phyloP scores from a whole-genome alignment of 2,329 filamentous ascomycete species.

The Aspergillus fumigatiaffinis region DNA sequence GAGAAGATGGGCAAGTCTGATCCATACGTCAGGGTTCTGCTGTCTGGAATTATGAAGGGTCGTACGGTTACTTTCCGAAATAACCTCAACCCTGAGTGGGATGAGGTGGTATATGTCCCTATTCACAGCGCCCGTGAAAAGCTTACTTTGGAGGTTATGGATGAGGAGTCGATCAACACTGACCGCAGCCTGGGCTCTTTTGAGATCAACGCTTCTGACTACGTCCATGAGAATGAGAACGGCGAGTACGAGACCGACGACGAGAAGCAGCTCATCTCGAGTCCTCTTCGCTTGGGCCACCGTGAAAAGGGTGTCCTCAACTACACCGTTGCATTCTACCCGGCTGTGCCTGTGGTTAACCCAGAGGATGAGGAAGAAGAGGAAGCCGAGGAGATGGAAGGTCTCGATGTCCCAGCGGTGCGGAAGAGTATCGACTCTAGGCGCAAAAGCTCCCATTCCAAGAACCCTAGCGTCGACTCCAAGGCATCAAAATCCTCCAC shows the following conservation, averaged over 20 bases:
- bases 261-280: constrained; percentile 63
- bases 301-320: constrained; percentile 75
- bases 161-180: constrained; percentile 85
- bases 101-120: constrained; percentile 91
- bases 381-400: constrained; percentile 38
- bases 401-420: constrained; percentile 8
- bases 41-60: constrained; percentile 86
- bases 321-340: constrained; percentile 86
- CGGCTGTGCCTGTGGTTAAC: constrained; percentile 80
- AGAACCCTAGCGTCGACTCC: constrained; percentile 28
- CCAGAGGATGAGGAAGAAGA: constrained; percentile 65
- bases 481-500: constrained; percentile 17
- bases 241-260: constrained; percentile 81
- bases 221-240: constrained; percentile 69
- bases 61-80: constrained; percentile 95
- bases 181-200: constrained; percentile 82
- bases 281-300: constrained; percentile 68
- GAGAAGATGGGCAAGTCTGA: constrained; percentile 97
- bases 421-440: constrained; percentile 30
- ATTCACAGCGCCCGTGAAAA: constrained; percentile 81
- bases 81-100: constrained; percentile 91
- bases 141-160: constrained; percentile 90
- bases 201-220: constrained; percentile 74
- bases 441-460: constrained; percentile 23
- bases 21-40: constrained; percentile 81